Base-by-base conservation (phyloP, 192 early-diverging fungal species). In the Funneliformis geosporum region DNA sequence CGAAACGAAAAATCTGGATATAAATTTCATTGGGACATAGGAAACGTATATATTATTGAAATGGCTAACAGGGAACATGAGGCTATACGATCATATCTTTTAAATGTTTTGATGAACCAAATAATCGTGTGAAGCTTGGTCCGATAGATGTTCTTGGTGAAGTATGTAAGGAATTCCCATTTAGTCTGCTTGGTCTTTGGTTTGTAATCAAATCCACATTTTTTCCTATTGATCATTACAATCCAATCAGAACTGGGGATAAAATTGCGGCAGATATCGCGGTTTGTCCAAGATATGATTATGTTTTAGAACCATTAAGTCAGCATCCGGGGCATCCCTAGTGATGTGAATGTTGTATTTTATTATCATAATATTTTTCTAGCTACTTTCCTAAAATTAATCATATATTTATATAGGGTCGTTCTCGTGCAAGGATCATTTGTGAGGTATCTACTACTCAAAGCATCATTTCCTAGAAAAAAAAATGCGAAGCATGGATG, bases 141-240 rank as follows among this genome's bases (percentile, higher is more conserved):
- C 74, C 75, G 7, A 40, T 76, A 64, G n/a, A 39, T 2, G 74
- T 43, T 44, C 21, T 28, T 64, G 60, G 74, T 43, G 60, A 64
- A 64, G 38, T 60, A 42, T 64, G 74, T 76, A 76, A 76, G 60
- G 44, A 40, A 62, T 60, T 62, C 62, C 25, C 59, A 61, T 76
- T 64, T 64, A 62, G 18, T 76, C 42, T 76, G 16, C 27, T 76
- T 76, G 33, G 14, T 76, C 39, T 64, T 8, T 18, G 33, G 18
- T 6, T 76, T 62, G 61, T 65, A 76, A 65, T 44, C 25, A 61
- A 64, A 76, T 25, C 65, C 18, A 12, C 16, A 27, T 14, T 55
- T 59, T 74, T 74, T 43, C 55, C 55, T 28, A 75, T 61, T 60
- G 73, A 11, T 8, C 73, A 75, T 75, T n/a, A 61, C n/a, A 60